Percentiles rank a stretch among this genome's conserved stretches.
Conservation (phyloP, 2,329 filamentous ascomycete genomes). For the Chaetomiaceae sp. region DNA sequence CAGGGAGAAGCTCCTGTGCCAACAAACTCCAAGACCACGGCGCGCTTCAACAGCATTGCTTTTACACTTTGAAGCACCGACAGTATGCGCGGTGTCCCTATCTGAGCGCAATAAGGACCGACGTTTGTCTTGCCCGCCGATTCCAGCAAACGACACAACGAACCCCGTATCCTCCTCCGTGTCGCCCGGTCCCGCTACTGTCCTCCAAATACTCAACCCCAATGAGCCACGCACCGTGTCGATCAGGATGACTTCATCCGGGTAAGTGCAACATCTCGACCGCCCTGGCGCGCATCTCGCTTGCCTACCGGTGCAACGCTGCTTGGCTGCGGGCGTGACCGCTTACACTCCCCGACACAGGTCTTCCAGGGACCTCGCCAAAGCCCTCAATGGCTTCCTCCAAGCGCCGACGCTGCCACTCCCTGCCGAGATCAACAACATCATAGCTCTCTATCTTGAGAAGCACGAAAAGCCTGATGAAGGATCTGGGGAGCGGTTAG, state of each 20-base stretch:
- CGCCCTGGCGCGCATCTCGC: background rate
- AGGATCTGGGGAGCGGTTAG: slow-evolving; percentile 62
- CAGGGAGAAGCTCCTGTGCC: background rate
- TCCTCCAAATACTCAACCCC: background rate
- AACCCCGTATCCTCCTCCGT: too few relatives aligned
- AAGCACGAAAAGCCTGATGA: slow-evolving; percentile 66
- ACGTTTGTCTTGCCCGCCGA: too few relatives aligned
- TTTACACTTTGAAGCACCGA: too few relatives aligned
- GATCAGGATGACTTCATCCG: slow-evolving; percentile 29
- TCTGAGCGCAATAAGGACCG: too few relatives aligned
- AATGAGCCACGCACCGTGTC: slow-evolving; percentile 13
- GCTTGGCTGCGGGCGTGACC: background rate
- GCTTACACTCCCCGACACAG: slow-evolving; percentile 33
- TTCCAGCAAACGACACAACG: too few relatives aligned
- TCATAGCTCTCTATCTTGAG: slow-evolving; percentile 64
- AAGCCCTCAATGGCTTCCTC: slow-evolving; percentile 50
- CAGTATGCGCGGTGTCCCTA: too few relatives aligned
- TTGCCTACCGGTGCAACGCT: background rate
- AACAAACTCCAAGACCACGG: too few relatives aligned
- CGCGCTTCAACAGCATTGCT: too few relatives aligned
- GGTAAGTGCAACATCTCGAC: slow-evolving; percentile 15
- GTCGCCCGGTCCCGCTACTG: background rate
- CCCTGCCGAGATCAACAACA: slow-evolving; percentile 58
- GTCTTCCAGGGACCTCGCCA: slow-evolving; percentile 58
- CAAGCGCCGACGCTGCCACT: slow-evolving; percentile 55